Evolutionary conservation across 768 basidiomycete genomes (phyloP), one percentile per base, ranked within the genome.

Genomic region (Omphalotus guepiniiformis): DNA sequence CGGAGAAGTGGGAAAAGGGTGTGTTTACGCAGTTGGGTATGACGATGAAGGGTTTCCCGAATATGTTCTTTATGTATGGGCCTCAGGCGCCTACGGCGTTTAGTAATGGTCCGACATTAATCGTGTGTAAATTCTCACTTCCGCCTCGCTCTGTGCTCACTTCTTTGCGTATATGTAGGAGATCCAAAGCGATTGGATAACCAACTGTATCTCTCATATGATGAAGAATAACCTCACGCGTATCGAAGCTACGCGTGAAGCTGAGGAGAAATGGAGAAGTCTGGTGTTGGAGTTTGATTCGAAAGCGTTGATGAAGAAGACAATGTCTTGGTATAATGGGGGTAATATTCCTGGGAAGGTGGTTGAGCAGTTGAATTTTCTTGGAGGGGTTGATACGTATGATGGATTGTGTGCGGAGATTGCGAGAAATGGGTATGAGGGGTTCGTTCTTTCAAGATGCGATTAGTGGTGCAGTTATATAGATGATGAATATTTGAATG

Each of bases 31-130:
- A 61, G 37, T 49, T 63, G 9, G 61, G 61, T n/a, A 25, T 61
- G 54, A 49, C 53, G 11, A 46, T 38, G 3, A 40, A 55, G 6
- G 46, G 51, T 19, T 63, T 50, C 40, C 61, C 60, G 1, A 63
- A 63, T 37, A 57, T 63, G 58, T 63, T 61, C 47, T 59, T 54
- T 44, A 47, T 50, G 15, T 60, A 58, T 42, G 61, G 60, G 2
- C 58, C 60, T 19, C 61, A 63, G 6, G 58, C 21, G 5, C 60
- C 61, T 2, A 59, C 60, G 6, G 60, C 58, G 2, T 57, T 60
- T 28, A 53, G 48, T 40, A 63, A 59, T 37, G 60, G 60, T 2
- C 61, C 61, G 5, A 61, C 55, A 3, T 58, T 55, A 19, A 39
- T 48, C 22, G 61, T 63, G 49, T n/a, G 60, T 51, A 1, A n/a